phyloP scores from a whole-genome alignment of 2,329 filamentous ascomycete species.

The Sporothrix sp. region DNA sequence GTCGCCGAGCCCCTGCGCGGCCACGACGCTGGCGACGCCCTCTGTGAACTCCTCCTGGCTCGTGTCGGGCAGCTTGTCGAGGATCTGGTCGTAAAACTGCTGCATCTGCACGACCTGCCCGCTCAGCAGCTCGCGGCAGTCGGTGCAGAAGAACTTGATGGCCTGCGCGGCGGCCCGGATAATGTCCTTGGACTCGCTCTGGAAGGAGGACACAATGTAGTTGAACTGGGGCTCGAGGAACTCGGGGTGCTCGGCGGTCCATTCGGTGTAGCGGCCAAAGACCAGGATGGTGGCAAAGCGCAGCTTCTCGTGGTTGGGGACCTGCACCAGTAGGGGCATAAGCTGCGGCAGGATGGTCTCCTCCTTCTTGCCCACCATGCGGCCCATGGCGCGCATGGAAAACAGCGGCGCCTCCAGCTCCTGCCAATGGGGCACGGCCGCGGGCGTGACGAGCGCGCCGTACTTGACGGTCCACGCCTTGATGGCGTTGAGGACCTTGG shows the following conservation, averaged over 20 bases:
- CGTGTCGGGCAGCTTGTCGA: constrained; percentile 72
- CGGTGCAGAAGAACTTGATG: constrained; percentile 94
- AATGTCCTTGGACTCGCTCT: constrained; percentile 81
- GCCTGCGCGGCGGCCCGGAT: constrained; percentile 84
- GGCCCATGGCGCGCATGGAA: constrained; percentile 88
- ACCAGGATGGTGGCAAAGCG: constrained; percentile 98
- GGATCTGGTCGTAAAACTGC: constrained; percentile 80
- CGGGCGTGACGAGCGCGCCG: constrained; percentile 61
- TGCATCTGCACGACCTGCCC: constrained; percentile 79
- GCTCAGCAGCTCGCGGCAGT: constrained; percentile 80
- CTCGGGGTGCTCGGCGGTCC: constrained; percentile 89
- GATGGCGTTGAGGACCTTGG: constrained; percentile 78
- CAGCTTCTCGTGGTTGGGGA: constrained; percentile 94
- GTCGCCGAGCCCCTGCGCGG: constrained; percentile 70
- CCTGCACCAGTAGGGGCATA: constrained; percentile 87
- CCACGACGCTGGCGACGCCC: constrained; percentile 84
- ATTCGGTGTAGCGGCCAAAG: constrained; percentile 90
- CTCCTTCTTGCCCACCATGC: constrained; percentile 89
- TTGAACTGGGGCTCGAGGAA: constrained; percentile 87
- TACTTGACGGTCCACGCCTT: constrained; percentile 82
- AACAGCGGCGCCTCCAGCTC: constrained; percentile 91
- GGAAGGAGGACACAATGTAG: constrained; percentile 90
- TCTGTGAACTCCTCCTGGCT: constrained; percentile 97
- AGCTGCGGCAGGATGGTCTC: constrained; percentile 78
- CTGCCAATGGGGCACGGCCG: constrained; percentile 87